Conservation (phyloP, 225 moss, liverwort and hornwort species). For the Thuidium tamariscinum region DNA sequence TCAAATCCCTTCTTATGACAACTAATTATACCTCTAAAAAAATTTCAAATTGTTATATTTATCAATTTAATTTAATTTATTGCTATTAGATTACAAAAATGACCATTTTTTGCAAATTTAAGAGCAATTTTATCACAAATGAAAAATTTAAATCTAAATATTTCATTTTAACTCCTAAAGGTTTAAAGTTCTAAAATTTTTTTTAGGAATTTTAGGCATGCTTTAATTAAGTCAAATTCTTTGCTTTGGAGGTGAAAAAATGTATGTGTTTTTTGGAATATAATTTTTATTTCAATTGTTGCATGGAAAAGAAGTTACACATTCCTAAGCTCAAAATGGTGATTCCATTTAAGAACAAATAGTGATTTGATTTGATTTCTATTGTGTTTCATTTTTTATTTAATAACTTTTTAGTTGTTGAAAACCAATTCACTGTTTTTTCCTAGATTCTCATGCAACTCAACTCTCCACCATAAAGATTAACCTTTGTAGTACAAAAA, state of each 20-base stretch:
- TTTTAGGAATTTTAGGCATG: not conserved
- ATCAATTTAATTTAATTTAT: not conserved
- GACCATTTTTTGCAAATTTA: too few species aligned
- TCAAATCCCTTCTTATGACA: too few species aligned
- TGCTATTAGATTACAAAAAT: not conserved
- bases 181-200: accelerated
- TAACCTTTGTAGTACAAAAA: not conserved
- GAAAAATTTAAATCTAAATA: not conserved
- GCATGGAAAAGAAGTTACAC: accelerated
- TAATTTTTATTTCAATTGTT: not conserved
- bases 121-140: not conserved
- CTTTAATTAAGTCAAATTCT: not conserved
- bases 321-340: accelerated
- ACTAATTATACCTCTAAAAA: not conserved
- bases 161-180: not conserved
- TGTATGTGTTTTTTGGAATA: accelerated
- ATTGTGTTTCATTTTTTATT: not conserved
- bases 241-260: not conserved
- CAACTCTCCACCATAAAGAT: not conserved
- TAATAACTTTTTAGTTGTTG: not conserved
- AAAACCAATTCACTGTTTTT: not conserved
- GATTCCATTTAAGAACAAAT: not conserved
- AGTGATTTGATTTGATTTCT: not conserved
- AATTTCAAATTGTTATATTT: not conserved
- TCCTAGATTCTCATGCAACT: not conserved